phyloP scores from a whole-genome alignment of 345 rosid species.

The Chamaenerion angustifolium region DNA sequence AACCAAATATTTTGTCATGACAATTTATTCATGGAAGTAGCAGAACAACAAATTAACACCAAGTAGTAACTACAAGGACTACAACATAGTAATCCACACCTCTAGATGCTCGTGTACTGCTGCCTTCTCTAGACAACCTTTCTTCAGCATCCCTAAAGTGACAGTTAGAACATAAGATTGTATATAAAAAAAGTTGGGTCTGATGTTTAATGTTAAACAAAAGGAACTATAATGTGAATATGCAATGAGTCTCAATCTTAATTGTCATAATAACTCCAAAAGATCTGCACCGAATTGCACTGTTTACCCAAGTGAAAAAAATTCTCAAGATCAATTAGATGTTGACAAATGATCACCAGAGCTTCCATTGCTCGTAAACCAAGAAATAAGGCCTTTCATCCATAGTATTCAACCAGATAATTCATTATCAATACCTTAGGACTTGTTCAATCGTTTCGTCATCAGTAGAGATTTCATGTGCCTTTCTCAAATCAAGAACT shows the following conservation, averaged over 20 bases:
- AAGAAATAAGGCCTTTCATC: no score
- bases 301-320: no score
- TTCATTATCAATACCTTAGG: constrained; percentile 39
- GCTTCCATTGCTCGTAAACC: no score
- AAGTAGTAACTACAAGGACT: neutral
- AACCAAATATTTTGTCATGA: neutral
- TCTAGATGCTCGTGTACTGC: constrained; percentile 34
- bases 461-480: constrained; percentile 68
- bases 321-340: no score
- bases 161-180: neutral
- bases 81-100: constrained; percentile 22
- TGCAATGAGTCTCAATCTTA: no score
- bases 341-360: no score
- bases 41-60: constrained; percentile 1
- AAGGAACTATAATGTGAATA: no score
- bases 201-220: neutral
- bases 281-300: no score
- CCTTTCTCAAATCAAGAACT: constrained; percentile 61
- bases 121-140: constrained; percentile 38
- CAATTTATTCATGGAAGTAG: neutral
- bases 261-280: no score
- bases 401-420: no score
- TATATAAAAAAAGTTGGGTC: no score
- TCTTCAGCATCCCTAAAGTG: constrained; percentile 42
- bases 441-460: constrained; percentile 79